phyloP scores from a whole-genome alignment of 441 rosid species.

The Populus trichocarpa region DNA sequence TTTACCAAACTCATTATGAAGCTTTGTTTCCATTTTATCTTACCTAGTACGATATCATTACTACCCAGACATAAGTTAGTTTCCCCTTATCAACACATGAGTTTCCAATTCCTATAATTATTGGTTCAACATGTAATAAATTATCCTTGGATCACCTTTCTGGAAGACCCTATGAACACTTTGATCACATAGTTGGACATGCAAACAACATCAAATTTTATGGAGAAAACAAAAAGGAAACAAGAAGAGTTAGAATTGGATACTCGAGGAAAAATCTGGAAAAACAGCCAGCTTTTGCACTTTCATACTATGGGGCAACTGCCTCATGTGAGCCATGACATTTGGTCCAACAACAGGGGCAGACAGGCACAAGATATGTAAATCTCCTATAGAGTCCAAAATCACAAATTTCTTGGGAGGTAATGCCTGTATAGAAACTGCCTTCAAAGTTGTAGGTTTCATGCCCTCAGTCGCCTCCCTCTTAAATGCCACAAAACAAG shows the following conservation, averaged over 20 bases:
- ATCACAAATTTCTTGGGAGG: conserved; percentile 51
- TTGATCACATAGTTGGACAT: conserved; percentile 1
- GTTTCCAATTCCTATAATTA: not conserved
- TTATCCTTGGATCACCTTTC: conserved; percentile 1
- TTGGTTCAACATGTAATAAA: not conserved
- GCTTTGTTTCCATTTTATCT: not conserved
- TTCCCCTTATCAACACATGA: not conserved
- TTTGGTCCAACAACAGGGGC: conserved; percentile 35
- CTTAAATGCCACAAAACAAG: conserved; percentile 46
- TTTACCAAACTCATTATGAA: not conserved
- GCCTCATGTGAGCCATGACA: conserved; percentile 41
- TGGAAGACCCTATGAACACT: not conserved
- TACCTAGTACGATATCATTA: not conserved
- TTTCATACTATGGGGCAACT: conserved; percentile 51
- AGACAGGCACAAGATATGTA: conserved; percentile 50
- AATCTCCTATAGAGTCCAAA: conserved; percentile 59
- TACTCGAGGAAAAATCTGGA: conserved; percentile 64
- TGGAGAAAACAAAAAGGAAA: not conserved
- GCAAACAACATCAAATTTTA: conserved; percentile 10
- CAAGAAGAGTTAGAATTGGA: conserved; percentile 20
- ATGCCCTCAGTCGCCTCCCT: conserved; percentile 25
- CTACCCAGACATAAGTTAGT: not conserved
- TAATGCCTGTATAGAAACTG: conserved; percentile 52
- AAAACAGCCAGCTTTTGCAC: conserved; percentile 66
- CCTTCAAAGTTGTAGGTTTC: conserved; percentile 41